Evolutionary conservation across 352 stramenopile species (phyloP).

Genomic region (Pythium monospermum): DNA sequence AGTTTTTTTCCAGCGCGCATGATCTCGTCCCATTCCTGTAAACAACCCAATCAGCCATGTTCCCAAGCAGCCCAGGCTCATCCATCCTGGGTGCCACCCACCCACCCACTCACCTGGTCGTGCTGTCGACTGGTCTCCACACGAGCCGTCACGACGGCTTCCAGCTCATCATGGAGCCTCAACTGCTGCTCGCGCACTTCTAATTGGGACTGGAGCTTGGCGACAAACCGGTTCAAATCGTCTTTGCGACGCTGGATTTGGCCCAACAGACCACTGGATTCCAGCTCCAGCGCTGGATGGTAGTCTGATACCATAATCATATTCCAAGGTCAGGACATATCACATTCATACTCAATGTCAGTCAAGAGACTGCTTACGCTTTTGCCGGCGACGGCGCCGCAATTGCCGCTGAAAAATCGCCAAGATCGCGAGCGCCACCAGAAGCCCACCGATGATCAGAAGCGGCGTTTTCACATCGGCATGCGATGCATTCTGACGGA

Average conservation of each 20-base stretch:
- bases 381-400: background rate
- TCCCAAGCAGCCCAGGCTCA: no score
- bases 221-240: constrained; percentile 57
- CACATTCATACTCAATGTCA: background rate
- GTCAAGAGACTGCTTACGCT: constrained; percentile 4
- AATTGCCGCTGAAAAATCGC: constrained; percentile 27
- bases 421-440: constrained; percentile 35
- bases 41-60: background rate
- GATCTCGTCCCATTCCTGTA: constrained; percentile 55
- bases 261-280: constrained; percentile 31
- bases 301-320: no score
- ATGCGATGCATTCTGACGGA: constrained; percentile 27
- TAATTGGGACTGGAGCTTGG: constrained; percentile 41
- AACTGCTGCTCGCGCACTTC: constrained; percentile 49
- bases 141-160: constrained; percentile 55
- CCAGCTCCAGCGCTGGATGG: constrained; percentile 36
- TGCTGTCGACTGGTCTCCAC: constrained; percentile 42
- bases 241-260: constrained; percentile 61
- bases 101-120: constrained; percentile 35
- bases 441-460: constrained; percentile 34
- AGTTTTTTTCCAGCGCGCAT: constrained; percentile 61
- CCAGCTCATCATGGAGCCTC: constrained; percentile 55
- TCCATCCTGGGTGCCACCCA: no score
- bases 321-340: background rate
- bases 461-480: constrained; percentile 26